Conservation (phyloP, 1,284 basidiomycete species). For the Irpex lacteus region DNA sequence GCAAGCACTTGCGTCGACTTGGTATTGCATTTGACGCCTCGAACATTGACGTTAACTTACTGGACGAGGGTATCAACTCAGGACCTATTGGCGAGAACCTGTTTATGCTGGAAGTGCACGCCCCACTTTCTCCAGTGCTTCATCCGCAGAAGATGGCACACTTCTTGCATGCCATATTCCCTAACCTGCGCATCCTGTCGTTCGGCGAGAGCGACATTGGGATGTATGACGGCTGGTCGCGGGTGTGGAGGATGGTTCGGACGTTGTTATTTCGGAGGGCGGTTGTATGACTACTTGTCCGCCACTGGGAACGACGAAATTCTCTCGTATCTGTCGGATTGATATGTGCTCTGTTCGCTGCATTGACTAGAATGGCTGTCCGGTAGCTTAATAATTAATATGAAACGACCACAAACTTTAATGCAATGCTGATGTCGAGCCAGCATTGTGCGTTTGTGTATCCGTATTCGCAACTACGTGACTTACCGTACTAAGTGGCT, state of each 20-base stretch:
- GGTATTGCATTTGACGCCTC: slow-evolving; percentile 2
- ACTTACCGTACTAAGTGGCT: too few species aligned
- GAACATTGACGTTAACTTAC: neutral
- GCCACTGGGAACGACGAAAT: neutral
- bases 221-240: neutral
- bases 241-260: neutral
- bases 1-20: slow-evolving; percentile 1
- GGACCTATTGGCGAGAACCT: neutral
- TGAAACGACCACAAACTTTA: too few species aligned
- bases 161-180: neutral
- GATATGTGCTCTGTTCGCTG: neutral
- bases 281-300: neutral
- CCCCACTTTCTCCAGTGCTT: slow-evolving; percentile 1
- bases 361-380: neutral
- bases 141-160: slow-evolving; percentile 1
- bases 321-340: neutral
- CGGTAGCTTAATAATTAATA: neutral
- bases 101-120: slow-evolving; percentile 2
- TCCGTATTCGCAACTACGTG: too few species aligned
- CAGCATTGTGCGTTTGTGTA: too few species aligned
- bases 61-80: neutral
- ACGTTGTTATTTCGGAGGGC: neutral
- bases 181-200: neutral
- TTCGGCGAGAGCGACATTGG: neutral
- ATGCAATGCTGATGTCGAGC: too few species aligned